These are phyloP conservation scores for Hevea brasiliensis DNA, from an alignment of 345 rosid species.

Conservation along the genomic window DNA sequence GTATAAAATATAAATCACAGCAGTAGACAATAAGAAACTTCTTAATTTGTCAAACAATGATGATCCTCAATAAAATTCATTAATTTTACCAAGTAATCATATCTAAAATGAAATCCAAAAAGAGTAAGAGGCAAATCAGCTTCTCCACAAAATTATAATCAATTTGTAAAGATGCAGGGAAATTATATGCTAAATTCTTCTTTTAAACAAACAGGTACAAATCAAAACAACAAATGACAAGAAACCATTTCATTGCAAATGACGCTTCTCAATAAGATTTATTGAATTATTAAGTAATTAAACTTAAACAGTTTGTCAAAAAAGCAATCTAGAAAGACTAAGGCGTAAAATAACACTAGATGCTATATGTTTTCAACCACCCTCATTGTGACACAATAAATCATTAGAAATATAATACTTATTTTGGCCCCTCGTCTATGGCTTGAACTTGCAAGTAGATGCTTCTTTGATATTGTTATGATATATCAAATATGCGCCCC, in stretches of 20 bases:
- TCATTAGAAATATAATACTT: neutral
- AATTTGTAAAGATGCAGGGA: neutral
- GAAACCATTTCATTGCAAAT: neutral
- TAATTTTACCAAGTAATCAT: neutral
- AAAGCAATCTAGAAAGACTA: neutral
- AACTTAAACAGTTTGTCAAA: neutral
- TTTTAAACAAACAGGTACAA: neutral
- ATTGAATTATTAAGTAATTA: neutral
- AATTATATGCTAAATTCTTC: neutral
- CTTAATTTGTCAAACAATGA: neutral
- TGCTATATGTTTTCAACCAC: neutral
- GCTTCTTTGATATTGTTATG: neutral
- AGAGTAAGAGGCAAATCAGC: conserved; percentile 6
- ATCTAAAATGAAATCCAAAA: neutral
- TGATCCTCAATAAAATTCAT: neutral
- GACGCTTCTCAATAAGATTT: neutral
- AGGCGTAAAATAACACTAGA: neutral
- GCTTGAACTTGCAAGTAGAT: neutral
- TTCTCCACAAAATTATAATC: neutral
- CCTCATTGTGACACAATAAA: neutral
- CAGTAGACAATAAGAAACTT: neutral
- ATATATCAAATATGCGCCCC: neutral
- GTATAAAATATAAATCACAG: neutral
- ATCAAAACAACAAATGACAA: neutral
- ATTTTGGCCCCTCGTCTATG: neutral